Evolutionary conservation across 1,139 yeast genomes (phyloP), one percentile per base, ranked within the genome.

Genomic region (Pichia sp.): DNA sequence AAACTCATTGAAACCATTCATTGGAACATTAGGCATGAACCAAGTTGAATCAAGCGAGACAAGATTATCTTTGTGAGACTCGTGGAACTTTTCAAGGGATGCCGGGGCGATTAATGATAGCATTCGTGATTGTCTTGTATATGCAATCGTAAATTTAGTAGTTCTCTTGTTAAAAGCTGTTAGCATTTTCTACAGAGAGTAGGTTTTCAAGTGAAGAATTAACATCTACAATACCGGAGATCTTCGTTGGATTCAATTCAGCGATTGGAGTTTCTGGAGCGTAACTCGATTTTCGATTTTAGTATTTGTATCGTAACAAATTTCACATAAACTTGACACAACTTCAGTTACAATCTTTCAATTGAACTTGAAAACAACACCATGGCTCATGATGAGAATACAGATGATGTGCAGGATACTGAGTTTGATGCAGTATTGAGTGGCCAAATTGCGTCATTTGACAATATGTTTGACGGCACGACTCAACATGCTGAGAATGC

Each of bases 401-500:
- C 18, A 26, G 15, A 10, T 12, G 14, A 17, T 8, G 18, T 20
- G 2, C 22, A 12, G 11, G 46, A 44, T 36, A 25, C 25, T 6
- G 47, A 44, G 3, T 44, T 44, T 35, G 47, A 44, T 23, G 32
- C 41, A 20, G 36, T 67, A 5, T 47, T 60, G 47, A 51, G 45
- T 31, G 63, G 62, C 22, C 61, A 58, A 43, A 43, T 60, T 30
- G 62, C 60, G 14, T 38, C 46, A 4, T 50, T 58, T 23, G 61
- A 56, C 20, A 52, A 48, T 24, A 45, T 59, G 52, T 54, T 55
- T 40, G 60, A 56, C 28, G 62, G 63, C 4, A 50, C 41, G 60
- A 75, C 80, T 0, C 59, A 72, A 44, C 97, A 89, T 60, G 91
- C 93, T 1, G 96, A 78, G 5, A 91, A 89, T 59, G 97, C 98